Percentiles rank a stretch among this genome's conserved stretches.
Evolutionary conservation across 192 early-diverging fungal genomes (phyloP).

Genomic region (Linnemannia zychae): DNA sequence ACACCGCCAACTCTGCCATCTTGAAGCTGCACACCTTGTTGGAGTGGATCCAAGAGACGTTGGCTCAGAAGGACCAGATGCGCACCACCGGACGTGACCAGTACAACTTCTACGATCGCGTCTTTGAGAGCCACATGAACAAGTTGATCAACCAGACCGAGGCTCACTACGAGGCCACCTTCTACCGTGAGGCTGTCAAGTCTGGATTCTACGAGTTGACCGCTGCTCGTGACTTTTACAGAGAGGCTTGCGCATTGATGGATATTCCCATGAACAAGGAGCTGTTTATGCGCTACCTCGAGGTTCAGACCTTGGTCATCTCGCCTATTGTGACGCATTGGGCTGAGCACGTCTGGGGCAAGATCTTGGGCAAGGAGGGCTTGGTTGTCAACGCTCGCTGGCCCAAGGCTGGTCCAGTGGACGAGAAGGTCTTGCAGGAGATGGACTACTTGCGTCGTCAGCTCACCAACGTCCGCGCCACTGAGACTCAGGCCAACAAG

Average conservation of each 20-base stretch:
- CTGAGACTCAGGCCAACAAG: slow-evolving; percentile 79
- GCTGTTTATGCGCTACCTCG: slow-evolving; percentile 86
- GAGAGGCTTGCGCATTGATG: slow-evolving; percentile 75
- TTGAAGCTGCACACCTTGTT: slow-evolving; percentile 89
- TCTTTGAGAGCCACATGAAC: slow-evolving; percentile 95
- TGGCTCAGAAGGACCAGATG: slow-evolving; percentile 63
- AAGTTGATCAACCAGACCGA: slow-evolving; percentile 76
- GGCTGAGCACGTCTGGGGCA: slow-evolving; percentile 92
- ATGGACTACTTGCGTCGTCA: slow-evolving; percentile 85
- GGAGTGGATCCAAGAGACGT: slow-evolving; percentile 90
- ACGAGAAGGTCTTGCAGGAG: slow-evolving; percentile 80
- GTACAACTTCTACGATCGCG: slow-evolving; percentile 85
- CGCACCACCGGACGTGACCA: slow-evolving; percentile 59
- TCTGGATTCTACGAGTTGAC: slow-evolving; percentile 92
- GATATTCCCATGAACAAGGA: slow-evolving; percentile 87
- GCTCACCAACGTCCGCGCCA: slow-evolving; percentile 82
- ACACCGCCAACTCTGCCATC: slow-evolving; percentile 95
- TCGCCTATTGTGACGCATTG: slow-evolving; percentile 95
- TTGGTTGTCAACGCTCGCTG: slow-evolving; percentile 77
- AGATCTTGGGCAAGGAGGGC: slow-evolving; percentile 78
- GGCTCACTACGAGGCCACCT: slow-evolving; percentile 81
- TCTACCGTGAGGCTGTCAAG: slow-evolving; percentile 95
- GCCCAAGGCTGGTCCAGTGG: slow-evolving; percentile 68
- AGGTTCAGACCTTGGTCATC: slow-evolving; percentile 87
- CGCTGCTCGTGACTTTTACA: slow-evolving; percentile 89